A percentile compares a stretch with the other conserved stretches of the same genome.
These are phyloP conservation scores for Vigna nakashimae DNA, from an alignment of 306 rosid genomes.

Conservation along the genomic window DNA sequence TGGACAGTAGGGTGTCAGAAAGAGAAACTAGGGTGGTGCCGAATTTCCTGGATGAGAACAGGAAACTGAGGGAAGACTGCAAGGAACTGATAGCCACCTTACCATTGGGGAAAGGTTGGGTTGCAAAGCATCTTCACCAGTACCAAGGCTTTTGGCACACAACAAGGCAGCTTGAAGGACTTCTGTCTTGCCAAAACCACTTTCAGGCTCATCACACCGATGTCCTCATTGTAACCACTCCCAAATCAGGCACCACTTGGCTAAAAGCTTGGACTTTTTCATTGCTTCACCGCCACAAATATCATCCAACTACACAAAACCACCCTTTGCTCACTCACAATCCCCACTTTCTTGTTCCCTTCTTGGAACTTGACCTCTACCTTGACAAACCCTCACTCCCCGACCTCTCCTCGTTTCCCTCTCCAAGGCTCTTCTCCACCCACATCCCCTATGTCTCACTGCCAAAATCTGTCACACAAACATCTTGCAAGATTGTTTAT, in stretches of 20 bases:
- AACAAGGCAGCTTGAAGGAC: slow-evolving; percentile 12
- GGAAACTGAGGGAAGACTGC: not conserved
- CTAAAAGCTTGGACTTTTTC: slow-evolving; percentile 33
- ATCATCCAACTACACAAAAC: not conserved
- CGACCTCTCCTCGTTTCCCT: not conserved
- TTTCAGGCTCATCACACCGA: not conserved
- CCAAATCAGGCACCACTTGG: slow-evolving; percentile 41
- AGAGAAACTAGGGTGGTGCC: not conserved
- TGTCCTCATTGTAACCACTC: not conserved
- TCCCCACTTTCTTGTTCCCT: slow-evolving; percentile 17
- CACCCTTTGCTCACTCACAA: slow-evolving; percentile 37
- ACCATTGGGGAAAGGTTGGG: slow-evolving; percentile 10
- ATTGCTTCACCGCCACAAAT: slow-evolving; percentile 13
- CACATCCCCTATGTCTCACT: slow-evolving; percentile 13
- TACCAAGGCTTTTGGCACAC: slow-evolving; percentile 31
- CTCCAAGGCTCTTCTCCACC: slow-evolving; percentile 38
- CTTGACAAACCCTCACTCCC: not conserved
- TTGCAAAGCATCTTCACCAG: not conserved
- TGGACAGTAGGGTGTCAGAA: slow-evolving; percentile 3
- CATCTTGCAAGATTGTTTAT: slow-evolving; percentile 22
- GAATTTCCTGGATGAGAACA: slow-evolving; percentile 9
- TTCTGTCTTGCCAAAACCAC: slow-evolving; percentile 26
- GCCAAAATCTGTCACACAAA: not conserved
- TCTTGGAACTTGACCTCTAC: not conserved
- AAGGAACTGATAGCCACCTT: not conserved